These are phyloP conservation scores for Colletotrichum camelliae DNA, from an alignment of 2,329 filamentous ascomycete species.

Conservation along the genomic window DNA sequence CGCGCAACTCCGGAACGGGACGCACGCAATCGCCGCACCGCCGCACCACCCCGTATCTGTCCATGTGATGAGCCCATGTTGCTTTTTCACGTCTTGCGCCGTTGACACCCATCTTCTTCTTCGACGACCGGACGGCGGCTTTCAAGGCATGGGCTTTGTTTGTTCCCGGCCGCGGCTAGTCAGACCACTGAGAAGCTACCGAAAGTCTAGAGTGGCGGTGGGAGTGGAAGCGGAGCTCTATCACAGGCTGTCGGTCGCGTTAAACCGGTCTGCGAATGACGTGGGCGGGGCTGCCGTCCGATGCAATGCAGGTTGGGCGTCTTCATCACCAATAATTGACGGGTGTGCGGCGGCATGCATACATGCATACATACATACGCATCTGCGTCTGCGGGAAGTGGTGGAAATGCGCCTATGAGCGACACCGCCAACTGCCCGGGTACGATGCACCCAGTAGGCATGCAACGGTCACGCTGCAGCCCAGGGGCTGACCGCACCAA, in stretches of 20 bases:
- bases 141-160: neutral
- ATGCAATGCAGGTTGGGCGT: conserved; percentile 19
- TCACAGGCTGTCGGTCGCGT: conserved; percentile 6
- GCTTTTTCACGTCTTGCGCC: conserved; percentile 10
- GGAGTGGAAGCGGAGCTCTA: conserved; percentile 2
- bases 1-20: conserved; percentile 18
- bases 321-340: conserved; percentile 22
- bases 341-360: conserved; percentile 18
- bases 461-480: conserved; percentile 1
- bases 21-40: conserved; percentile 11
- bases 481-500: conserved; percentile 7
- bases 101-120: conserved; percentile 6
- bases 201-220: conserved; percentile 7
- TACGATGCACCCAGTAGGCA: conserved; percentile 11
- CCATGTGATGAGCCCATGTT: conserved; percentile 14
- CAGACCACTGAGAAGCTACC: conserved; percentile 12
- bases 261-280: neutral
- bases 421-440: conserved; percentile 18
- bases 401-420: conserved; percentile 18
- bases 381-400: conserved; percentile 17
- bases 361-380: conserved; percentile 6
- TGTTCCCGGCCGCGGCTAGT: conserved; percentile 15
- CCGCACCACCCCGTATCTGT: neutral
- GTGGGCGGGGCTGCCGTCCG: conserved; percentile 8
- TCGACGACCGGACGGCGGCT: neutral